Conservation (phyloP, 2,329 filamentous ascomycete species). For the Colletotrichum tabaci region DNA sequence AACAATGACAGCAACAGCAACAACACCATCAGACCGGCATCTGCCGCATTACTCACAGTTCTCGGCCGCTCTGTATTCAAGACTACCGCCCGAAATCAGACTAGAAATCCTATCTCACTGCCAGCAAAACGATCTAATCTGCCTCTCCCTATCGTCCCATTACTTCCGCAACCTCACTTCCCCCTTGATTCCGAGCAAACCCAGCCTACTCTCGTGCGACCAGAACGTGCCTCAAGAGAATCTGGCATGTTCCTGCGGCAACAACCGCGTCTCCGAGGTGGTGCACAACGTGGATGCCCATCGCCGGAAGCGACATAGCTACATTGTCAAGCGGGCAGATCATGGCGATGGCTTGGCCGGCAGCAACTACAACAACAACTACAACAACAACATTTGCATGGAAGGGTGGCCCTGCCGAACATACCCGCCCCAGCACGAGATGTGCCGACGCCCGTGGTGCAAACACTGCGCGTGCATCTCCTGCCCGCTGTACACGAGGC, state of each 20-base stretch:
- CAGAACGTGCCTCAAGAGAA: not conserved
- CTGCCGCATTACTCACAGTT: not conserved
- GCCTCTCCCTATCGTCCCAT: constrained; percentile 18
- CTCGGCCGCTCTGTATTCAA: not conserved
- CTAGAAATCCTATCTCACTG: constrained; percentile 8
- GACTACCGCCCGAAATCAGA: constrained; percentile 14
- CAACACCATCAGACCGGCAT: not conserved
- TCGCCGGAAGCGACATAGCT: not conserved
- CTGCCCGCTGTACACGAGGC: constrained; percentile 15
- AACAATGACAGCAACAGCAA: no score
- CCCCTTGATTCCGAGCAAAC: not conserved
- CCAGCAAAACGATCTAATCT: constrained; percentile 15
- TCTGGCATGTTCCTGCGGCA: not conserved
- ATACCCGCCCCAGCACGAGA: not conserved
- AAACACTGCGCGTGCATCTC: constrained; percentile 25
- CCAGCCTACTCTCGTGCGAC: constrained; percentile 6
- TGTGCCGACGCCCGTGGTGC: constrained; percentile 22
- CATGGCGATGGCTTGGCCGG: no score
- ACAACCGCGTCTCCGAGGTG: not conserved
- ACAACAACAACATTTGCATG: not conserved
- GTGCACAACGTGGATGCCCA: not conserved
- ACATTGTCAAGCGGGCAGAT: not conserved
- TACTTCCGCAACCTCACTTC: not conserved
- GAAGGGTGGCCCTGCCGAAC: not conserved
- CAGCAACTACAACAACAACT: no score